Percentiles rank a stretch among this genome's conserved stretches.
phyloP scores from a whole-genome alignment of 805 yeast species.

The Vanderwaltozyma yarrowii region DNA sequence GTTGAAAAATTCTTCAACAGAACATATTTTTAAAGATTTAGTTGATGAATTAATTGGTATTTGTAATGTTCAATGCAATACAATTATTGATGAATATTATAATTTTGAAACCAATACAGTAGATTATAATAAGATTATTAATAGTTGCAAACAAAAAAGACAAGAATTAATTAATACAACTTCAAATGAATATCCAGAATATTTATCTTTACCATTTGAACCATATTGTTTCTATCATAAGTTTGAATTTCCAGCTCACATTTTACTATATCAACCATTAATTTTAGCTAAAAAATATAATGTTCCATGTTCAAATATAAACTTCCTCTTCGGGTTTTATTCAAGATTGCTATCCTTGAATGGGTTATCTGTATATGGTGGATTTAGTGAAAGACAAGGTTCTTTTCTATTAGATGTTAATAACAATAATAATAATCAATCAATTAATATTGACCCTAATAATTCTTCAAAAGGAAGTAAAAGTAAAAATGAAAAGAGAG shows the following conservation, averaged over 20 bases:
- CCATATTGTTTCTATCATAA: slow-evolving; percentile 28
- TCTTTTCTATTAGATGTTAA: slow-evolving; percentile 1
- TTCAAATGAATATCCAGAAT: slow-evolving; percentile 26
- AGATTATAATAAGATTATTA: slow-evolving; percentile 14
- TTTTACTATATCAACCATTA: slow-evolving; percentile 23
- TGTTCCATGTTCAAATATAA: slow-evolving; percentile 17
- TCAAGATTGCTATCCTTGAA: slow-evolving; percentile 20
- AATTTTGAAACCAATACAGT: slow-evolving; percentile 3
- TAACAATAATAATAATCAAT: not conserved
- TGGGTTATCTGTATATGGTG: slow-evolving; percentile 23
- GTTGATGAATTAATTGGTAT: slow-evolving; percentile 21
- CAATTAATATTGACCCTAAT: not conserved
- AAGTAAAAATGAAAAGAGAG: slow-evolving; percentile 1
- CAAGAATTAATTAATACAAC: slow-evolving; percentile 15
- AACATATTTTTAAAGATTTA: slow-evolving; percentile 18
- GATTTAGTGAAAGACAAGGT: slow-evolving; percentile 10
- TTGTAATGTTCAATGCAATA: slow-evolving; percentile 18
- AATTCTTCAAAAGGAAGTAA: not conserved
- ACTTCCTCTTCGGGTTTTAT: slow-evolving; percentile 24
- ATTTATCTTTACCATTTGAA: slow-evolving; percentile 26
- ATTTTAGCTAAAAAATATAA: slow-evolving; percentile 16
- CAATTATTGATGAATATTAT: slow-evolving; percentile 8
- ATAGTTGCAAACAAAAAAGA: slow-evolving; percentile 16
- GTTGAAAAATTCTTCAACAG: slow-evolving; percentile 16
- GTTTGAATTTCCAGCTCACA: slow-evolving; percentile 26